Evolutionary conservation across 1,139 yeast species (phyloP).

Genomic region (Pneumocystis murina): DNA sequence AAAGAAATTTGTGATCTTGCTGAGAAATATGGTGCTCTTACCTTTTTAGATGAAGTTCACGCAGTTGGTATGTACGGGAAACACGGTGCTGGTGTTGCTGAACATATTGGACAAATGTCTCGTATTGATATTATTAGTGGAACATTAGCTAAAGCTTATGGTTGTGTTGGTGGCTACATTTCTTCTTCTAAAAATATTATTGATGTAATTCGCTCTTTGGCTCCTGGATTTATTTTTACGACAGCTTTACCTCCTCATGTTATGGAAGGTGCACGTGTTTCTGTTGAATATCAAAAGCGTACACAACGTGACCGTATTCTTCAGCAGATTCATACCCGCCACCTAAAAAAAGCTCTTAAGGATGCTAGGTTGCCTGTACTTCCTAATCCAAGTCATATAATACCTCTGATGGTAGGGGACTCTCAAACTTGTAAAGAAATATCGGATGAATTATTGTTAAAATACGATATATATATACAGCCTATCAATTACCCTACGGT

Average conservation of each 20-base stretch:
- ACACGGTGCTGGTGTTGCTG: slow-evolving; percentile 98
- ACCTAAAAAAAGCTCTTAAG: slow-evolving; percentile 59
- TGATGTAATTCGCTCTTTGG: slow-evolving; percentile 91
- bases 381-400: slow-evolving; percentile 95
- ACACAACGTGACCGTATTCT: slow-evolving; percentile 63
- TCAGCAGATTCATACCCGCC: slow-evolving; percentile 75
- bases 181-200: slow-evolving; percentile 74
- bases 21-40: slow-evolving; percentile 89
- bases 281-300: slow-evolving; percentile 71
- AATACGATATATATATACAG: slow-evolving; percentile 84
- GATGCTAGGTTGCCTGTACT: slow-evolving; percentile 79
- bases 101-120: slow-evolving; percentile 82
- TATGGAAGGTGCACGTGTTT: slow-evolving; percentile 87
- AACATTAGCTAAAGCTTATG: slow-evolving; percentile 92
- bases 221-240: slow-evolving; percentile 95
- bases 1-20: slow-evolving; percentile 89
- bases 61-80: slow-evolving; percentile 99
- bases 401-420: slow-evolving; percentile 86
- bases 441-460: slow-evolving; percentile 69
- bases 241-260: slow-evolving; percentile 94
- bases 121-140: slow-evolving; percentile 94
- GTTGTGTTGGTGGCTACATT: slow-evolving; percentile 93
- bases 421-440: slow-evolving; percentile 86
- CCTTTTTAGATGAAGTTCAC: slow-evolving; percentile 95
- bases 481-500: slow-evolving; percentile 98